Base-by-base conservation (phyloP, 2,329 filamentous ascomycete species). In the Phoma sp. region DNA sequence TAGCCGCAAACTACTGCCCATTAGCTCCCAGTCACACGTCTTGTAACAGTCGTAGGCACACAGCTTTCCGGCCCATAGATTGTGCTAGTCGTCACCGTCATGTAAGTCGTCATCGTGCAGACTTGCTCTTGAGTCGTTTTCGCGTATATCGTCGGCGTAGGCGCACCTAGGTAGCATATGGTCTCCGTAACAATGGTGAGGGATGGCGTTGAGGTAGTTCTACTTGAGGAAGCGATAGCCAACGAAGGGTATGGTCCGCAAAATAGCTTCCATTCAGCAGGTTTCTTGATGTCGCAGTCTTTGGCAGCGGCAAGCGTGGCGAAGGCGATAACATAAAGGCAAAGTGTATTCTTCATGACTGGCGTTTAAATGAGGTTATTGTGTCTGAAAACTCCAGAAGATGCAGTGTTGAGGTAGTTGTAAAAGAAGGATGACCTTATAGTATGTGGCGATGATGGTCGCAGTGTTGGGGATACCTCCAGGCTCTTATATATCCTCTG, bases 51-150 rank as follows among this genome's bases (percentile, higher is more conserved):
- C 21, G 37, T 42, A 21, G 37, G 37, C 9, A 49, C 10, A 20
- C 47, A 49, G 18, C 47, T 49, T 2, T 21, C 7, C 7, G n/a
- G 18, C 3, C 47, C 47, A 42, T 49, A 49, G 4, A 42, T 30
- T 2, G 21, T 42, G 30, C 29, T 42, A n/a, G 47, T 49, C 20
- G 47, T 42, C 6, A 49, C 4, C 3, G 47, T 49, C 11, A 36
- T 12, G 23, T 36, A 42, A 9, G 47, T 49, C 23, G 30, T 34
- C 15, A 26, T 29, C 2, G 47, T 29, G 12, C 47, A 49, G 21
- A 49, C 17, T n/a, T 26, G 25, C 17, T 34, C 14, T 12, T 37
- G 7, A 7, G 37, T 49, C 5, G 30, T n/a, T 2, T 17, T 28
- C n/a, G 23, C 12, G 29, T 42, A 49, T 11, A 21, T 36, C 2